Evolutionary conservation across 352 stramenopile species (phyloP), one percentile per base, ranked within the genome.

Genomic region (Plasmopara muralis): DNA sequence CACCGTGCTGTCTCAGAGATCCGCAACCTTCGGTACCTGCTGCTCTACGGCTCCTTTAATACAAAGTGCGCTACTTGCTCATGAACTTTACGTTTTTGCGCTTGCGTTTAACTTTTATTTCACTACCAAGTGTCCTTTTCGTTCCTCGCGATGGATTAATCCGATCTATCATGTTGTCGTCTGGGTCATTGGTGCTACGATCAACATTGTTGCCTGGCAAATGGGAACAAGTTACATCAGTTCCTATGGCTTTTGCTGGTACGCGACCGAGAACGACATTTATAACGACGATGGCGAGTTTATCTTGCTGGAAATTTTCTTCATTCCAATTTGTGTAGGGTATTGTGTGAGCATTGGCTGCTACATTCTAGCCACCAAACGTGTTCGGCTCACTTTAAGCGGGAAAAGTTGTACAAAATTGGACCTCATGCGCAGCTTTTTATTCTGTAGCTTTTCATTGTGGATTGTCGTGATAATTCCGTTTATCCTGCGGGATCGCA

Each of bases 61-160:
- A 0, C 83, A 95, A 53, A 54, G 90, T 13, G 70, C 75, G 54
- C 67, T 95, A 43, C 56, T 93, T 18, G 80, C 71, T 5, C 77
- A 90, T 38, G 82, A 95, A 47, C 69, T 93, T 12, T 95, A 92
- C 64, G 83, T 93, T 50, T 91, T 89, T 54, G 76, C 77, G 31
- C 70, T 95, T 43, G 83, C 83, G 41, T 89, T 88, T 63, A 75
- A 89, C 63, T 87, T 89, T 39, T 93, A 93, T 67, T 89, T 87
- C 62, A 89, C 78, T 34, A 93, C 80, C 74, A 88, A 89, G 67
- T 89, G 85, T 56, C 84, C 84, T 47, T 95, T 95, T 57, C 68
- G 68, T 31, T 87, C 76, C 37, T 81, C 77, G n/a, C 63, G 74
- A 40, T 85, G 70, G 64, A 73, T 89, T 46, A 70, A 74, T 29